A percentile compares a stretch with the other conserved stretches of the same genome.
Evolutionary conservation across 352 stramenopile species (phyloP).

Genomic region (Phytophthora colocasiae): DNA sequence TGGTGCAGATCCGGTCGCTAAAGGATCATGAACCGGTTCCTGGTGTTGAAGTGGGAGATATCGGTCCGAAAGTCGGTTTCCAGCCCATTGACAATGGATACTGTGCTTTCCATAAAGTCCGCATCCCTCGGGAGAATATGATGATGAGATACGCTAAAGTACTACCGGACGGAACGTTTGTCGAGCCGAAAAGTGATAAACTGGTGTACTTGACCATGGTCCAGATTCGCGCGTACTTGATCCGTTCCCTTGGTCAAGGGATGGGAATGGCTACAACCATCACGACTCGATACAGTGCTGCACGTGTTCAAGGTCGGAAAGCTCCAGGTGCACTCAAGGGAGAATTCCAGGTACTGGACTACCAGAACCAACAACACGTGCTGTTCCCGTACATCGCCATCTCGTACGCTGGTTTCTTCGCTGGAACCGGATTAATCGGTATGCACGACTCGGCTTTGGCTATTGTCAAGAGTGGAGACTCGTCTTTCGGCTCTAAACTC

Average conservation of each 20-base stretch:
- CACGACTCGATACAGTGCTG: slow-evolving; percentile 53
- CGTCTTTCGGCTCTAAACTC: slow-evolving; percentile 24
- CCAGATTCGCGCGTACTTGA: slow-evolving; percentile 43
- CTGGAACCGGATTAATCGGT: slow-evolving; percentile 11
- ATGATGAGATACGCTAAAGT: slow-evolving; percentile 44
- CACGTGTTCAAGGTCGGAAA: slow-evolving; percentile 50
- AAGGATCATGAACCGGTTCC: slow-evolving; percentile 15
- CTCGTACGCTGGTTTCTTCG: slow-evolving; percentile 47
- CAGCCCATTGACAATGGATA: slow-evolving; percentile 24
- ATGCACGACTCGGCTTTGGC: slow-evolving; percentile 27
- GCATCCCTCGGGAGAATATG: slow-evolving; percentile 29
- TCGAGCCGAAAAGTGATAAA: slow-evolving; percentile 69
- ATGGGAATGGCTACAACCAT: slow-evolving; percentile 42
- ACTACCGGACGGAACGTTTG: slow-evolving; percentile 55
- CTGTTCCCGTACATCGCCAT: slow-evolving; percentile 55
- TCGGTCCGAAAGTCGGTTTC: slow-evolving; percentile 57
- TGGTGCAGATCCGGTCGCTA: slow-evolving; percentile 29
- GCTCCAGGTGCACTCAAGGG: slow-evolving; percentile 32
- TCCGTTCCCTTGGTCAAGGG: slow-evolving; percentile 11
- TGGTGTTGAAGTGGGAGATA: slow-evolving; percentile 21
- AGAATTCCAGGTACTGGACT: slow-evolving; percentile 61
- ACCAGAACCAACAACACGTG: slow-evolving; percentile 57
- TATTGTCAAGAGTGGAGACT: slow-evolving; percentile 30
- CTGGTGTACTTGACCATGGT: slow-evolving; percentile 71
- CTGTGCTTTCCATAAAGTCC: slow-evolving; percentile 29